A percentile compares a stretch with the other conserved stretches of the same genome.
These are phyloP conservation scores for Cystobasidium slooffiae DNA, from an alignment of 1,284 basidiomycete species.

Conservation along the genomic window DNA sequence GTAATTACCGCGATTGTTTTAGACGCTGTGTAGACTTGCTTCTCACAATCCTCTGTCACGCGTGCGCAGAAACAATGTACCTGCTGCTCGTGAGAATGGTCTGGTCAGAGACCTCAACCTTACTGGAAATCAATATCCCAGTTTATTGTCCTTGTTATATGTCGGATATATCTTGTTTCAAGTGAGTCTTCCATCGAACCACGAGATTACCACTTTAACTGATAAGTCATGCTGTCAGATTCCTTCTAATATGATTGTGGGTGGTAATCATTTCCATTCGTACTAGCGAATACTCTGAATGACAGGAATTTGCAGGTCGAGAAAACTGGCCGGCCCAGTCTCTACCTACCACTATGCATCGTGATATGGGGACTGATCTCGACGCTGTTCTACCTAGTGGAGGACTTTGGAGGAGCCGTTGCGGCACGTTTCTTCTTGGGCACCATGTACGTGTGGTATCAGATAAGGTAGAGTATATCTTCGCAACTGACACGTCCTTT, in stretches of 20 bases:
- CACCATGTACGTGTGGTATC: constrained; percentile 23
- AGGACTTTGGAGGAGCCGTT: constrained; percentile 34
- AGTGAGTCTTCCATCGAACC: constrained; percentile 60
- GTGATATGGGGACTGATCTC: constrained; percentile 56
- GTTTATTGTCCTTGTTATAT: constrained; percentile 73
- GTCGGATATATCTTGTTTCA: constrained; percentile 80
- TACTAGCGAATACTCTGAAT: background rate
- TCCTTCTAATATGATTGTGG: constrained; percentile 51
- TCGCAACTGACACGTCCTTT: background rate
- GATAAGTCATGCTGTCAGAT: background rate
- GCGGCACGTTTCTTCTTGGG: constrained; percentile 54
- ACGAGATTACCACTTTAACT: background rate
- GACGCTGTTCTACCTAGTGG: constrained; percentile 29
- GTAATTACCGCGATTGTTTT: background rate
- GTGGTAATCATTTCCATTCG: background rate
- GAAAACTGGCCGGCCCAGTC: constrained; percentile 62
- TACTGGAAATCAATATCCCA: constrained; percentile 65
- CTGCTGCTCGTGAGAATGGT: constrained; percentile 61
- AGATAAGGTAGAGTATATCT: no score
- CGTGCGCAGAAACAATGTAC: constrained; percentile 55
- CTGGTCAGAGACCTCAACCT: constrained; percentile 68
- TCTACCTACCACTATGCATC: constrained; percentile 75
- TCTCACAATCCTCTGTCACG: background rate
- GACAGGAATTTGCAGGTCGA: constrained; percentile 32
- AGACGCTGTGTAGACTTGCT: background rate